These are phyloP conservation scores for Diaporthe australafricana DNA, from an alignment of 2,329 filamentous ascomycete species.

Conservation along the genomic window DNA sequence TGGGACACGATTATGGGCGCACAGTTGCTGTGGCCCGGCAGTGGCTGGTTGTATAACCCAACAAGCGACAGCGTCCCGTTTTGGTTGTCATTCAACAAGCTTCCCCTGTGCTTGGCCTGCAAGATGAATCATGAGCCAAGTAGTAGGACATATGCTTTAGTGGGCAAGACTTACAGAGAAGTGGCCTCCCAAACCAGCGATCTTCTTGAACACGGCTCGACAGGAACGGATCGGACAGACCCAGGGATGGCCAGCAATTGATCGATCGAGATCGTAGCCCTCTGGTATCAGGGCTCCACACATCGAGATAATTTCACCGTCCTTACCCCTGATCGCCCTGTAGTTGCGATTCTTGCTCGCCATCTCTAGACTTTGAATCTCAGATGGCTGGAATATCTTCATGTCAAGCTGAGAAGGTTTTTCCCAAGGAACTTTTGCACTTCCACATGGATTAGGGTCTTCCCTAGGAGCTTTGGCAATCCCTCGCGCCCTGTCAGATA, in stretches of 20 bases:
- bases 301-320: constrained; percentile 27
- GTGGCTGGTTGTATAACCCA: constrained; percentile 21
- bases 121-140: background rate
- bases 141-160: background rate
- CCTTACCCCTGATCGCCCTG: constrained; percentile 30
- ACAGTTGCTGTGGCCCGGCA: background rate
- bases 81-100: constrained; percentile 36
- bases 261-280: constrained; percentile 40
- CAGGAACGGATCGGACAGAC: constrained; percentile 42
- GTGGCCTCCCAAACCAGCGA: constrained; percentile 39
- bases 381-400: constrained; percentile 23
- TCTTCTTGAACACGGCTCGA: constrained; percentile 34
- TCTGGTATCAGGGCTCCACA: constrained; percentile 40
- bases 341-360: constrained; percentile 33
- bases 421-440: background rate
- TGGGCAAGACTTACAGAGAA: constrained; percentile 33
- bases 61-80: constrained; percentile 36
- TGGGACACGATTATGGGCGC: constrained; percentile 24
- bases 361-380: constrained; percentile 28
- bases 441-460: background rate
- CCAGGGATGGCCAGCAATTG: constrained; percentile 40
- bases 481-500: constrained; percentile 27
- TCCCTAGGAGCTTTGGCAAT: background rate
- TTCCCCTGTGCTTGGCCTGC: constrained; percentile 31
- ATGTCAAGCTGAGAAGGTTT: background rate